These are phyloP conservation scores for Diplodia intermedia DNA, from an alignment of 2,329 filamentous ascomycete species.

Conservation along the genomic window DNA sequence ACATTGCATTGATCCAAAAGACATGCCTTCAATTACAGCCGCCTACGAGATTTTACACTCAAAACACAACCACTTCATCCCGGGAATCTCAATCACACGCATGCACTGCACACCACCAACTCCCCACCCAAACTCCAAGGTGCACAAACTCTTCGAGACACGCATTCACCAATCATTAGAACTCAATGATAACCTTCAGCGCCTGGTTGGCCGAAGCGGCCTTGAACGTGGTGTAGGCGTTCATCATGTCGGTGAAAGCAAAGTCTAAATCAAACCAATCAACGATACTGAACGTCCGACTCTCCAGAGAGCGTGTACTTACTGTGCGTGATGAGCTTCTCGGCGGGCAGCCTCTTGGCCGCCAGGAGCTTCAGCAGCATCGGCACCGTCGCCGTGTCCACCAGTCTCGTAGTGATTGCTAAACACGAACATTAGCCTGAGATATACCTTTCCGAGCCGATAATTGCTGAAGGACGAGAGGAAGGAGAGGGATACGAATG, in stretches of 20 bases:
- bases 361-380: conserved; percentile 58
- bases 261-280: conserved; percentile 39
- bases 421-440: not conserved
- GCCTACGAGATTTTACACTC: not conserved
- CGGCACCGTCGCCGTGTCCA: conserved; percentile 57
- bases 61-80: not conserved
- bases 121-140: not conserved
- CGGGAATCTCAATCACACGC: not conserved
- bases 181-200: conserved; percentile 55
- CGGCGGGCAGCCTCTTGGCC: conserved; percentile 52
- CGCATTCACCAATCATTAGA: conserved; percentile 29
- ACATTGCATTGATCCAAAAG: not conserved
- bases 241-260: conserved; percentile 52
- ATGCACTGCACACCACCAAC: not conserved
- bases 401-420: conserved; percentile 58
- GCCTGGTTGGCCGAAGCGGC: conserved; percentile 53
- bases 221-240: conserved; percentile 55
- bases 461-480: too few species aligned
- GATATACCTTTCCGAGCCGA: not conserved
- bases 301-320: not conserved
- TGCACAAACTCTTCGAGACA: not conserved
- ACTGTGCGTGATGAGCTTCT: conserved; percentile 55
- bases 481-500: too few species aligned
- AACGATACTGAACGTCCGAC: not conserved
- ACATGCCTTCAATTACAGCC: not conserved